Evolutionary conservation across 2,329 filamentous ascomycete species (phyloP), one percentile per base, ranked within the genome.

Genomic region (Aspergillus vadensis): DNA sequence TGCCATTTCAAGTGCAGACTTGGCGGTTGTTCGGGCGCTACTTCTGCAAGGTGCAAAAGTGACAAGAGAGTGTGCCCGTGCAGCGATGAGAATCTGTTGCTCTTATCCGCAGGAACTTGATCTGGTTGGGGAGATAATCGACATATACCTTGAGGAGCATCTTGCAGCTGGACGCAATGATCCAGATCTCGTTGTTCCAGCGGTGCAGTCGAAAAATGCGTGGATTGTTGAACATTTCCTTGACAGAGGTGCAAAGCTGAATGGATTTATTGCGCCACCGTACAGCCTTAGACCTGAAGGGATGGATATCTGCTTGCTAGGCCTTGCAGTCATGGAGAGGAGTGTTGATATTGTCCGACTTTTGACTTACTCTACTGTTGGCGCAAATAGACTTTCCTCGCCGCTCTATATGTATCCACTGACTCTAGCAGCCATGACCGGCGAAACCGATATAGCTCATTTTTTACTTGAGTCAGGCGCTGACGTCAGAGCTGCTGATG

Each of bases 11-110:
- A 4, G 2, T 12, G 2, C 3, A 1, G 1, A 38, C 9, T 10
- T 1, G 2, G 19, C 8, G 4, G 17, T 9, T 1, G 38, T 57
- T n/a, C 47, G 50, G 9, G 2, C 6, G 3, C 50, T 60, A 1
- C 10, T 57, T n/a, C 39, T 41, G 30, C 54, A 10, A 9, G 48
- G 47, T 12, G 54, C 58, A n/a, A 17, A 21, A 6, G 54, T 57
- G n/a, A 60, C 58, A 19, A n/a, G 53, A 4, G 39, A 48, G 4
- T 60, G 54, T 57, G 41, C 41, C 21, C 32, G 36, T 3, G 25
- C 8, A 10, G 25, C 25, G 25, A 27, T 27, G 25, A 3, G 2
- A 27, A 27, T 1, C 25, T 8, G 25, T 27, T 27, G 3, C 7
- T 8, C 25, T 27, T 27, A 27, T 25, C 5, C 15, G 10, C 41